Percentiles rank a stretch among this genome's conserved stretches.
phyloP scores from a whole-genome alignment of 257 asterid genomes.

The Rauvolfia tetraphylla region DNA sequence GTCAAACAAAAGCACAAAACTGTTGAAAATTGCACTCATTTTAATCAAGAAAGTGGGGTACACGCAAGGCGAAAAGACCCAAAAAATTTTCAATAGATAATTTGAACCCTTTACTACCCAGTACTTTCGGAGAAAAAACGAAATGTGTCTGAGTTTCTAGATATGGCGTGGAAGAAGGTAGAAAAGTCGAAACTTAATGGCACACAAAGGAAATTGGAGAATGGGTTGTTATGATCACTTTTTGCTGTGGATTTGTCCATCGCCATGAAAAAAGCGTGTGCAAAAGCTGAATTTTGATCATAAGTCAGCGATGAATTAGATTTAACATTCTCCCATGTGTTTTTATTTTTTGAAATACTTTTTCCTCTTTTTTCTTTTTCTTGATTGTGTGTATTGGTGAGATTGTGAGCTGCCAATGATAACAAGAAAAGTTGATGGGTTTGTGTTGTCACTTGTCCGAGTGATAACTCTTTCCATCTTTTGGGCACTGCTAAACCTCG shows the following conservation, averaged over 20 bases:
- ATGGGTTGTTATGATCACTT: constrained; percentile 3
- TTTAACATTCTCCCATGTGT: neutral
- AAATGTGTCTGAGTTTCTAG: constrained; percentile 4
- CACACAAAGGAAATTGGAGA: neutral
- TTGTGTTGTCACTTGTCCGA: constrained; percentile 8
- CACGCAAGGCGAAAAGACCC: neutral
- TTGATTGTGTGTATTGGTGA: neutral
- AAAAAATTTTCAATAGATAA: too few relatives aligned
- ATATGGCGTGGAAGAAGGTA: constrained; percentile 12
- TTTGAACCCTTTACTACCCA: neutral
- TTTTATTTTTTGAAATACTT: neutral
- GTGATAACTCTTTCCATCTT: neutral
- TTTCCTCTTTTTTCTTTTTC: neutral
- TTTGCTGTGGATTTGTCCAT: constrained; percentile 15
- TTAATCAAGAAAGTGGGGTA: neutral
- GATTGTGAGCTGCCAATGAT: constrained; percentile 3
- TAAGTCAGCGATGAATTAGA: constrained; percentile 23
- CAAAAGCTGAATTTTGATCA: constrained; percentile 8
- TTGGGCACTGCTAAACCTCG: constrained; percentile 13
- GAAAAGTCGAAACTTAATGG: constrained; percentile 12
- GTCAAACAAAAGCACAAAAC: neutral
- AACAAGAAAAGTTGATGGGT: constrained; percentile 12
- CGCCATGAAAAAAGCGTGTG: constrained; percentile 1
- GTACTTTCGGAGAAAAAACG: neutral
- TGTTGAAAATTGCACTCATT: neutral